Evolutionary conservation across 352 stramenopile species (phyloP).

Genomic region (Globisporangium canariense): DNA sequence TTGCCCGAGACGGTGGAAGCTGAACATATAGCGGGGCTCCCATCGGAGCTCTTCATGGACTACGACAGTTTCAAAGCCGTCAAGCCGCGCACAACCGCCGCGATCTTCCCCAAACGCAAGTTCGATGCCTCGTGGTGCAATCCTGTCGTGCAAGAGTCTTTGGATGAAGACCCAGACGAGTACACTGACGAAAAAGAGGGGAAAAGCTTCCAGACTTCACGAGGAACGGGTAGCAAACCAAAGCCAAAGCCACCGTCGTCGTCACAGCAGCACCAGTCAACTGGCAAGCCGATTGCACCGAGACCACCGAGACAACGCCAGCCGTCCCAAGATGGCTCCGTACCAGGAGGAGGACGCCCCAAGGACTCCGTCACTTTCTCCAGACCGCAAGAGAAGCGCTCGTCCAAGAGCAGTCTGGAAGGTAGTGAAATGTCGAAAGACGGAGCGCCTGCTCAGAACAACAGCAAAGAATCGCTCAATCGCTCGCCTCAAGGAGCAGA

Average conservation of each 20-base stretch:
- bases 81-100: conserved; percentile 39
- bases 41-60: conserved; percentile 69
- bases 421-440: neutral
- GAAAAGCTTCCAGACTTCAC: neutral
- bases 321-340: neutral
- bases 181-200: neutral
- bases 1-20: conserved; percentile 33
- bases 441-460: neutral
- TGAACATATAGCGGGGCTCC: conserved; percentile 27
- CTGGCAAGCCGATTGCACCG: neutral
- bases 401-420: neutral
- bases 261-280: neutral
- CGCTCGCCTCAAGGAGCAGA: neutral
- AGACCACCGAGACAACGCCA: conserved; percentile 5
- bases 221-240: neutral
- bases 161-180: neutral
- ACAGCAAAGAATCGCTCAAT: conserved; percentile 3
- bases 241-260: neutral
- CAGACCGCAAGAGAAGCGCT: neutral
- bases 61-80: conserved; percentile 61
- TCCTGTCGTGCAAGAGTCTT: conserved; percentile 34
- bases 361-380: neutral
- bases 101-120: conserved; percentile 56
- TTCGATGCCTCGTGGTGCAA: conserved; percentile 78
- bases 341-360: neutral